Evolutionary conservation across 805 yeast genomes (phyloP).

Genomic region (Pichia cephalocereana): DNA sequence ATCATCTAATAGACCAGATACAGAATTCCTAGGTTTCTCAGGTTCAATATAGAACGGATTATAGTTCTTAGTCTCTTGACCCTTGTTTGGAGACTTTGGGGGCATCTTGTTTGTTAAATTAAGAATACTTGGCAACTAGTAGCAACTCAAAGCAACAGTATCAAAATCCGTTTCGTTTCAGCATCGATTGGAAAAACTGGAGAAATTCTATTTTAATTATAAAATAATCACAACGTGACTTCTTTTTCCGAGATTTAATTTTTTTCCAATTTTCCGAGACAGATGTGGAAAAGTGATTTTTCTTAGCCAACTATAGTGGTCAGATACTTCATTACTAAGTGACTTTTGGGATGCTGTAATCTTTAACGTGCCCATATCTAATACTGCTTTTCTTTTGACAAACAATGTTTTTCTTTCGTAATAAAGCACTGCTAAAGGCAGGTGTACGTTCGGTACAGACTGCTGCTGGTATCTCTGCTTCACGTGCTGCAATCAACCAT

Average conservation of each 20-base stretch:
- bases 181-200: too few relatives aligned
- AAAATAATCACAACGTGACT: too few relatives aligned
- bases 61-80: neutral
- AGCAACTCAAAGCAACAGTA: neutral
- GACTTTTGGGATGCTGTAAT: neutral
- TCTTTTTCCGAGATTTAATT: too few relatives aligned
- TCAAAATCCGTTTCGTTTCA: too few relatives aligned
- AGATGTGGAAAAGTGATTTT: too few relatives aligned
- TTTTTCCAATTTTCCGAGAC: too few relatives aligned
- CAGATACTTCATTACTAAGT: neutral
- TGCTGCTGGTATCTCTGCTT: neutral
- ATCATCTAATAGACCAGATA: neutral
- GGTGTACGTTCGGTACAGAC: neutral
- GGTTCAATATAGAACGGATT: conserved; percentile 5
- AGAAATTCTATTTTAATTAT: too few relatives aligned
- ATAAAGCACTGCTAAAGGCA: neutral
- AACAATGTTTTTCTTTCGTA: neutral
- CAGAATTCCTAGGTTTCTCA: neutral
- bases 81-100: neutral
- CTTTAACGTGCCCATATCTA: too few relatives aligned
- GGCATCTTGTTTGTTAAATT: neutral
- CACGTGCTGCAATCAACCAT: neutral
- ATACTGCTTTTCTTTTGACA: too few relatives aligned
- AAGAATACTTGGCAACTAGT: too few relatives aligned
- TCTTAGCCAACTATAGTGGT: neutral